phyloP scores from a whole-genome alignment of 768 basidiomycete species.

The Roridomyces roridus region DNA sequence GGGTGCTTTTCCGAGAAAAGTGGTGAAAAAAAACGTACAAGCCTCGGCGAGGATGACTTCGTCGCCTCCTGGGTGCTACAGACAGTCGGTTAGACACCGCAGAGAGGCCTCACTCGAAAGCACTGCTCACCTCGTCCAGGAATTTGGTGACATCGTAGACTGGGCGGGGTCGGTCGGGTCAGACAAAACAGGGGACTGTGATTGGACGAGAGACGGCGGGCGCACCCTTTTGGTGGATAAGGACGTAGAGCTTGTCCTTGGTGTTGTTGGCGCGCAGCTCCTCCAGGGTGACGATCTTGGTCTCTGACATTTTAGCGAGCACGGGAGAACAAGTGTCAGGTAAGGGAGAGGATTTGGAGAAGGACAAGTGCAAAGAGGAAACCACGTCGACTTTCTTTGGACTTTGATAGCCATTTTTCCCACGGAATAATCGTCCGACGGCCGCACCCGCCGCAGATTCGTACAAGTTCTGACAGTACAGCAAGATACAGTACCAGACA shows the following conservation, averaged over 20 bases:
- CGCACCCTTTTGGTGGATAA: conserved; percentile 85
- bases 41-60: conserved; percentile 95
- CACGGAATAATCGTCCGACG: conserved; percentile 26
- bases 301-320: conserved; percentile 46
- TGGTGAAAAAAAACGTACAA: conserved; percentile 55
- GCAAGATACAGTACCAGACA: conserved; percentile 4
- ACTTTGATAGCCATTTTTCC: conserved; percentile 34
- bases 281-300: conserved; percentile 69
- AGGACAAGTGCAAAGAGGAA: conserved; percentile 36
- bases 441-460: neutral
- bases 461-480: neutral
- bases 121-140: conserved; percentile 81
- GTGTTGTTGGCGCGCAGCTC: conserved; percentile 80
- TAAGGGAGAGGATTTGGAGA: conserved; percentile 24
- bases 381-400: conserved; percentile 30
- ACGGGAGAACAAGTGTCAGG: conserved; percentile 23
- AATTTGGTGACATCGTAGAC: conserved; percentile 95
- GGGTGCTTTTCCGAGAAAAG: conserved; percentile 4
- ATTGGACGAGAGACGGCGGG: conserved; percentile 37
- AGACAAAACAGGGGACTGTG: conserved; percentile 36
- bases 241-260: conserved; percentile 80
- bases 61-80: conserved; percentile 95
- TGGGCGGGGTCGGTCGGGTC: conserved; percentile 39
- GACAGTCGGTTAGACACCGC: neutral
- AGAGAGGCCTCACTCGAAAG: too few relatives aligned